Evolutionary conservation across 805 yeast genomes (phyloP), one percentile per base, ranked within the genome.

Genomic region (Candida jianshihensis): DNA sequence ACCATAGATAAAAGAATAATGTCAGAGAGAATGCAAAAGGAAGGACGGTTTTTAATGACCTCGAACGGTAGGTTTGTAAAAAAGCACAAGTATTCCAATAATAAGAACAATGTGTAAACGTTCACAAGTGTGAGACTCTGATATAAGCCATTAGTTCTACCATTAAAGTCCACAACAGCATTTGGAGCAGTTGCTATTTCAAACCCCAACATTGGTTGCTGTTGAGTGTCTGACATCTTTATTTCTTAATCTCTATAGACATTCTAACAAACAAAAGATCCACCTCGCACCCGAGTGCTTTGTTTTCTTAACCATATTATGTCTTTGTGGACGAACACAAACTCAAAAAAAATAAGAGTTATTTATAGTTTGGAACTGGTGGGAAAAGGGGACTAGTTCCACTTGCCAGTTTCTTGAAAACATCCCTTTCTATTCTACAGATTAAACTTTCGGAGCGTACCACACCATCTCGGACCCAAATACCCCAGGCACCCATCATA

Each of bases 391-490:
- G 39, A 15, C 26, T 32, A 15, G 21, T 30, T 4, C 32, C 27
- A 9, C 32, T 19, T 6, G 41, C 38, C 12, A 53, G 34, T 14
- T 34, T 35, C 1, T 34, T 18, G 28, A 47, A 50, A 1, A 56
- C 26, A 16, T 28, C 37, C 35, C 86, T 60, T 50, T 81, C 89
- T 11, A 74, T 34, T 11, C 61, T 60, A 20, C 81, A 78, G 29
- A 78, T 68, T 12, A 68, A 30, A 37, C 72, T 69, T 19, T 66
- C 57, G 1, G 82, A 71, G 30, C 63, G 57, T 38, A 62, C 63
- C 5, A 88, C 95, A 4, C 97, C 97, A 18, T 78, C 78, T 35
- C 71, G 64, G 2, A 92, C 53, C 96, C 97, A 92, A 4, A 87
- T 68, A 0, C 90, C 84, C 59, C 76, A 74, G 0, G 92, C 67